Evolutionary conservation across 2,329 filamentous ascomycete genomes (phyloP), one percentile per base, ranked within the genome.

Genomic region (Epicoccum nigrum): DNA sequence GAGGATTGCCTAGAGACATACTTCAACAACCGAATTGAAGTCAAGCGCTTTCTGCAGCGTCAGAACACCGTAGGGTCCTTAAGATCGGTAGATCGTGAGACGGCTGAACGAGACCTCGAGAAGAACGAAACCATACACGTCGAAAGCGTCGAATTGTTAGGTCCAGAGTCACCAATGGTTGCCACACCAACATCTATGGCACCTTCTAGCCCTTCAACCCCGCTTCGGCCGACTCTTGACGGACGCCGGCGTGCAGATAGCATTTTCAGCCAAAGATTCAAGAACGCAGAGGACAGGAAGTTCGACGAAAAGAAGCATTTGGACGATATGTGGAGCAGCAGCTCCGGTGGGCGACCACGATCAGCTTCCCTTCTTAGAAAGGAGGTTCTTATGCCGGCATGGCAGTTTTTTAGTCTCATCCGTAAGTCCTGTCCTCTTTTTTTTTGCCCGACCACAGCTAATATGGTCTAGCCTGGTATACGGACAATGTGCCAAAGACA

Each of bases 361-460:
- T 68, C 70, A 35, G 62, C 64, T 31, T 79, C 76, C 27, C 72
- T 81, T 41, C 73, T 71, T 51, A 68, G 82, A 58, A 96, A 93
- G 67, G 92, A 96, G 64, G 89, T 97, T 12, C 87, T 93, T 51
- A 96, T 97, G 78, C 93, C 93, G 30, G 94, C 94, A 2, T 97
- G 92, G 92, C 93, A 97, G 66, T 96, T 97, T 68, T 97, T 97
- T 75, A 91, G 89, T 65, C 78, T 97, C 20, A 91, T 97, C 63
- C 92, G 89, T 92, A 77, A 76, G 88, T 80, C 1, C 9, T 8
- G 88, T 80, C 1, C 12, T 11, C 8, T 7, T 11, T 19, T 2
- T 17, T 5, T 8, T 2, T 31, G 7, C 11, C 6, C 2, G 7
- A 5, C 9, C 8, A 16, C 39, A n/a, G 11, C 64, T 65, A 60